Percentiles rank a stretch among this genome's conserved stretches.
phyloP scores from a whole-genome alignment of 78 protist genomes.

The Emiliania huxleyi region DNA sequence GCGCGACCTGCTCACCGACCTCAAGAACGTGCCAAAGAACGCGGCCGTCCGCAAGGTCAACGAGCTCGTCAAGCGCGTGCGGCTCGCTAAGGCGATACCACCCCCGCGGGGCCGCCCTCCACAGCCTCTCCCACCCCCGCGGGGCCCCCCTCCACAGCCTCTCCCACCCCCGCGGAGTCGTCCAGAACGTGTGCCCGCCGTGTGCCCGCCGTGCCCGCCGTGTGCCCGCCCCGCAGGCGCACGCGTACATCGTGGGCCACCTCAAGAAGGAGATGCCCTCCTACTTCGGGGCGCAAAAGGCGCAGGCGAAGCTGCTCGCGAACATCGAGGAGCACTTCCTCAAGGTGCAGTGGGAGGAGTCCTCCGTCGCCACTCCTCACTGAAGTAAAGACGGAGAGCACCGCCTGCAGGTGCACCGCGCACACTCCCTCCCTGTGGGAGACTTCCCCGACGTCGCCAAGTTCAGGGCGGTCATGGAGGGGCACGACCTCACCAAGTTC shows the following conservation, averaged over 20 bases:
- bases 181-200: no score
- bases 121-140: no score
- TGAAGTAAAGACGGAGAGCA: not conserved
- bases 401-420: slow-evolving; percentile 61
- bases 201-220: no score
- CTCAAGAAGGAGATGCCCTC: slow-evolving; percentile 75
- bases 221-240: no score
- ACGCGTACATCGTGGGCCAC: slow-evolving; percentile 61
- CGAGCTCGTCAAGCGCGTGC: slow-evolving; percentile 81
- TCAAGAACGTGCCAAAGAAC: slow-evolving; percentile 13
- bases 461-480: not conserved
- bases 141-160: no score
- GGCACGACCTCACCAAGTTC: slow-evolving; percentile 9
- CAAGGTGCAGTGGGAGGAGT: slow-evolving; percentile 31
- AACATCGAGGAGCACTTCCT: slow-evolving; percentile 52
- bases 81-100: slow-evolving; percentile 56
- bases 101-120: no score
- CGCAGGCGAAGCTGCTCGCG: slow-evolving; percentile 63
- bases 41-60: slow-evolving; percentile 52
- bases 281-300: slow-evolving; percentile 74
- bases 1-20: slow-evolving; percentile 55
- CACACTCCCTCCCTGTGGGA: not conserved
- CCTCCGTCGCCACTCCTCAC: not conserved
- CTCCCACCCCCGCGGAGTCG: no score
- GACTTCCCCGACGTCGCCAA: slow-evolving; percentile 6